Percentiles rank a stretch among this genome's conserved stretches.
phyloP scores from a whole-genome alignment of 495 filamentous ascomycete genomes.

The Podospora pseudopauciseta region DNA sequence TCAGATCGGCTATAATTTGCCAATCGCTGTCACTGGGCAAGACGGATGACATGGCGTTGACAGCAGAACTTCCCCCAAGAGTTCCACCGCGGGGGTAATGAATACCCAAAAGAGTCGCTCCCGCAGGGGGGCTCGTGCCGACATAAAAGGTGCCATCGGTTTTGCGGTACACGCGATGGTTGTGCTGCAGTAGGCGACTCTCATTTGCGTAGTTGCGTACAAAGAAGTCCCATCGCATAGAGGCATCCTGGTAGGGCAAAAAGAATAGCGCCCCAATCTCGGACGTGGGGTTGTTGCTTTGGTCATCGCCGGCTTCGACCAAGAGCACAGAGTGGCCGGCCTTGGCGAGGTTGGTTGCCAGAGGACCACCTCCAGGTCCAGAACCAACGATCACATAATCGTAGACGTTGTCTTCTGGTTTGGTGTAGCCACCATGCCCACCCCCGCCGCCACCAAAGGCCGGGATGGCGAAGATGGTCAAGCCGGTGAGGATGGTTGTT shows the following conservation, averaged over 20 bases:
- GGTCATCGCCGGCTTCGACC: conserved; percentile 62
- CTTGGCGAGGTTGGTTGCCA: conserved; percentile 57
- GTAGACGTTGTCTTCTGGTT: conserved; percentile 33
- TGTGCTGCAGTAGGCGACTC: conserved; percentile 32
- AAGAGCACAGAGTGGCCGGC: conserved; percentile 56
- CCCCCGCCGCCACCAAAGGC: background rate
- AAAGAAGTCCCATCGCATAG: conserved; percentile 45
- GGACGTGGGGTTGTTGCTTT: conserved; percentile 42
- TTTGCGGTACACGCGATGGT: conserved; percentile 36
- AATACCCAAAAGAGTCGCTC: conserved; percentile 36
- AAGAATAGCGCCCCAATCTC: conserved; percentile 35
- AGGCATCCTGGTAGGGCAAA: conserved; percentile 35
- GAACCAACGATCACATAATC: conserved; percentile 65
- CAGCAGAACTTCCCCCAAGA: conserved; percentile 42
- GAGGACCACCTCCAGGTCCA: conserved; percentile 60
- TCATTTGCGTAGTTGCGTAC: conserved; percentile 41
- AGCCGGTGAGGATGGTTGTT: background rate
- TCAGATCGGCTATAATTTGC: conserved; percentile 29
- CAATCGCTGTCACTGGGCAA: conserved; percentile 39
- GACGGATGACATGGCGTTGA: conserved; percentile 39
- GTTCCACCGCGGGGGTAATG: conserved; percentile 45
- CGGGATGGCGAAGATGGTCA: background rate
- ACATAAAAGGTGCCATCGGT: conserved; percentile 41
- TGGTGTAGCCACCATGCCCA: conserved; percentile 6
- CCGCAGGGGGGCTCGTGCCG: conserved; percentile 35